Conservation (phyloP, 371 early-diverging fungal genomes). For the Mortierella sp. region DNA sequence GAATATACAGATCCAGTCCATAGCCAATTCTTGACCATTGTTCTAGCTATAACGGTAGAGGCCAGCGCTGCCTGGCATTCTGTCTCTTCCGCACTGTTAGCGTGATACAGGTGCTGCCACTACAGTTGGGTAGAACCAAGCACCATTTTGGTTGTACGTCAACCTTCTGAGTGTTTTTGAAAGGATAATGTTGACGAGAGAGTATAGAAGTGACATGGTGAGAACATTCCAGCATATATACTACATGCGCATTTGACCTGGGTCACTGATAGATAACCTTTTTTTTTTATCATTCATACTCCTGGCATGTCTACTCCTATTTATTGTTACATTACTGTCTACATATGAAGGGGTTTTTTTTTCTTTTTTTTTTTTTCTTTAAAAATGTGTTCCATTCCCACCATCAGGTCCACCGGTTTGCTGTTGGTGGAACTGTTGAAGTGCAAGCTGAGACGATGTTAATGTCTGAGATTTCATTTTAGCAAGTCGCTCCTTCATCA, state of each 20-base stretch:
- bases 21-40: constrained; percentile 8
- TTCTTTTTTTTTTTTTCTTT: neutral
- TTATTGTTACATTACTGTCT: neutral
- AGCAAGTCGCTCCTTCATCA: constrained; percentile 71
- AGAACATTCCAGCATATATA: no score
- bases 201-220: neutral
- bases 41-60: no score
- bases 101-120: neutral
- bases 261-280: no score
- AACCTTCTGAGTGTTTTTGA: neutral
- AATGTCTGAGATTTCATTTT: constrained; percentile 63
- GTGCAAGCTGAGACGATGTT: constrained; percentile 44
- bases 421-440: constrained; percentile 52
- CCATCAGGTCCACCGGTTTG: constrained; percentile 11
- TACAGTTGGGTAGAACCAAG: neutral
- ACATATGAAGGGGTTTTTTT: no score
- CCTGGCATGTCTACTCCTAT: neutral
- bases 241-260: no score
- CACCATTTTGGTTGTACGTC: neutral
- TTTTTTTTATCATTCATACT: no score
- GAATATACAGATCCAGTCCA: constrained; percentile 9
- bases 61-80: no score
- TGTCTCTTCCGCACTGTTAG: no score
- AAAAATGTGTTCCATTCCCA: constrained; percentile 19
- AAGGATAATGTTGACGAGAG: neutral